phyloP scores from a whole-genome alignment of 148 eudicot species.

The Rhododendron ovatum region DNA sequence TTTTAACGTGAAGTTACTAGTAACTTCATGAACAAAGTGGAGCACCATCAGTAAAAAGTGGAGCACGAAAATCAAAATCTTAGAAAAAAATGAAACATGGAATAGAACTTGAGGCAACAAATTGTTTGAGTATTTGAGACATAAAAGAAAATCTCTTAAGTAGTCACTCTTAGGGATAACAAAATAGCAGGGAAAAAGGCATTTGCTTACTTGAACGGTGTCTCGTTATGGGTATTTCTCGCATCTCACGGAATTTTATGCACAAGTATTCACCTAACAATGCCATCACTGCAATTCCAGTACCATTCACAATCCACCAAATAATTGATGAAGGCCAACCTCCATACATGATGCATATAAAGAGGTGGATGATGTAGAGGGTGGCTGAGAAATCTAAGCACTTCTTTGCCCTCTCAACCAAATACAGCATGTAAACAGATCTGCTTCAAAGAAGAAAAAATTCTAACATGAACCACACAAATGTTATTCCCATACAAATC shows the following conservation, averaged over 20 bases:
- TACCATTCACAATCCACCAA: slow-evolving; percentile 83
- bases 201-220: slow-evolving; percentile 70
- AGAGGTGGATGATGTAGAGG: slow-evolving; percentile 65
- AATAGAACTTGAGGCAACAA: neutral
- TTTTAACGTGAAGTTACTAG: too few relatives aligned
- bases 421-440: slow-evolving; percentile 68
- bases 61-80: too few relatives aligned
- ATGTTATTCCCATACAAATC: neutral
- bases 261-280: slow-evolving; percentile 87
- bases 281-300: slow-evolving; percentile 82
- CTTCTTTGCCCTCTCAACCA: slow-evolving; percentile 94
- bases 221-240: slow-evolving; percentile 79
- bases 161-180: neutral
- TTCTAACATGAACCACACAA: neutral
- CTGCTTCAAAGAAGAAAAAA: slow-evolving; percentile 31
- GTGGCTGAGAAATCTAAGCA: slow-evolving; percentile 94
- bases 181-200: neutral
- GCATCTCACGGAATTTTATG: slow-evolving; percentile 64
- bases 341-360: slow-evolving; percentile 71
- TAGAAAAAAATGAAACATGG: neutral
- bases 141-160: neutral
- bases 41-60: too few relatives aligned
- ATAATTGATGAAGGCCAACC: slow-evolving; percentile 95
- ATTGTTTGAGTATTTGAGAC: neutral
- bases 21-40: too few relatives aligned